Evolutionary conservation across 371 early-diverging fungal genomes (phyloP), one percentile per base, ranked within the genome.

Genomic region (Massospora cicadina): DNA sequence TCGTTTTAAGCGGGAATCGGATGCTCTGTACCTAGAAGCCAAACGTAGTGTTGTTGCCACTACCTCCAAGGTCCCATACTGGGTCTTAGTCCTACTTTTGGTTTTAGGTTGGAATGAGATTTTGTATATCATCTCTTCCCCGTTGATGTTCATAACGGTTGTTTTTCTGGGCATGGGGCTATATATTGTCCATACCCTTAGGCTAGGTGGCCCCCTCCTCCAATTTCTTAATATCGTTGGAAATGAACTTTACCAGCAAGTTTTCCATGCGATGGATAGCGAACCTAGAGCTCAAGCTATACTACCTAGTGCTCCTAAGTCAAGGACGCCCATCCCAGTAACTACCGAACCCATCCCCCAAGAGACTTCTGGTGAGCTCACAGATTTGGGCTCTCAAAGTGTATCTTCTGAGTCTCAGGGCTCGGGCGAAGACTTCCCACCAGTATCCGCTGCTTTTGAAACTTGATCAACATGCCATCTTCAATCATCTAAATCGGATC

Each of bases 41-140:
- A 97, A 97, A 74, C 86, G 98, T 28, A 87, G 93, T 0, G 83
- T 91, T 63, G 93, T 97, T 0, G 70, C 85, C 0, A 90, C 90
- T 0, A 87, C 87, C 31, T 87, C 86, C 63, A 85, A 85, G 63
- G 79, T 95, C 33, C 98, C 98, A 7, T 72, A 76, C 32, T 97
- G 95, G 94, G 82, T 91, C 60, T 74, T 91, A 25, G 79, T 80
- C 26, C 72, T 91, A 58, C 72, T 90, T 58, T 71, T 86, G 60
- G 73, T 90, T 25, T 75, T 95, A 0, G 96, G 96, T 25, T 95
- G 93, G 91, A 95, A 95, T 69, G 96, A 95, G 71, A 83, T 91
- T 32, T 77, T 88, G 77, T 66, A 84, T 1, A 77, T 95, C 13
- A 65, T 94, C 61, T 76, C 79, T 55, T 89, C 81, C 67, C 96